These are phyloP conservation scores for Trifolium subterraneum DNA, from an alignment of 306 rosid genomes.

Conservation along the genomic window DNA sequence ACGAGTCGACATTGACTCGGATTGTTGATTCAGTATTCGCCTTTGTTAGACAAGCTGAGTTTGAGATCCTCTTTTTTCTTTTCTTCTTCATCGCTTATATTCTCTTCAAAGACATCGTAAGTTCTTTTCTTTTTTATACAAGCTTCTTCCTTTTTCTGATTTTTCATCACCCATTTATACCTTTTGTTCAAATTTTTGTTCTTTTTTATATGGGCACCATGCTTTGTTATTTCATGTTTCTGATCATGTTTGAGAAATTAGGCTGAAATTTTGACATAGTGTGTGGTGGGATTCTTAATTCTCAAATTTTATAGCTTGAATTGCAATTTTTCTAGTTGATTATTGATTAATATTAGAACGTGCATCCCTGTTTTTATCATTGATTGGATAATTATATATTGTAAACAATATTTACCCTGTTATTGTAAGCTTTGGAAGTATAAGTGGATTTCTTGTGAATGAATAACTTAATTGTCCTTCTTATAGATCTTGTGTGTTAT, in stretches of 20 bases:
- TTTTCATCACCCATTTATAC: not conserved
- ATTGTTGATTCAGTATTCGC: slow-evolving; percentile 55
- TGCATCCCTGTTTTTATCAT: not conserved
- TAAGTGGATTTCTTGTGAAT: not conserved
- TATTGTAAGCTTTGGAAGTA: not conserved
- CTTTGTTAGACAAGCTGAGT: slow-evolving; percentile 75
- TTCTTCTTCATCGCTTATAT: slow-evolving; percentile 77
- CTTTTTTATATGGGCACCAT: not conserved
- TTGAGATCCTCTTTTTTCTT: slow-evolving; percentile 86
- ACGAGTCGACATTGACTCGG: slow-evolving; percentile 62
- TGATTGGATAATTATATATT: not conserved
- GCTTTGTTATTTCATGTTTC: not conserved
- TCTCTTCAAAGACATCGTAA: slow-evolving; percentile 87
- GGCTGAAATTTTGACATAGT: not conserved
- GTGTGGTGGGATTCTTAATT: not conserved
- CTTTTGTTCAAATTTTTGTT: not conserved
- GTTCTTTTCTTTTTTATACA: not conserved
- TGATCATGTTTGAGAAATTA: not conserved
- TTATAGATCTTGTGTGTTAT: no score
- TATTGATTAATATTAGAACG: not conserved
- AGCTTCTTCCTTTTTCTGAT: slow-evolving; percentile 4
- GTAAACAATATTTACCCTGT: not conserved
- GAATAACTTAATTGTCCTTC: no score
- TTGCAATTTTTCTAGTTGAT: not conserved
- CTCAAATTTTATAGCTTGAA: not conserved